Evolutionary conservation across 1,139 yeast species (phyloP).

Genomic region (Hemisphaericaspora subhashii): DNA sequence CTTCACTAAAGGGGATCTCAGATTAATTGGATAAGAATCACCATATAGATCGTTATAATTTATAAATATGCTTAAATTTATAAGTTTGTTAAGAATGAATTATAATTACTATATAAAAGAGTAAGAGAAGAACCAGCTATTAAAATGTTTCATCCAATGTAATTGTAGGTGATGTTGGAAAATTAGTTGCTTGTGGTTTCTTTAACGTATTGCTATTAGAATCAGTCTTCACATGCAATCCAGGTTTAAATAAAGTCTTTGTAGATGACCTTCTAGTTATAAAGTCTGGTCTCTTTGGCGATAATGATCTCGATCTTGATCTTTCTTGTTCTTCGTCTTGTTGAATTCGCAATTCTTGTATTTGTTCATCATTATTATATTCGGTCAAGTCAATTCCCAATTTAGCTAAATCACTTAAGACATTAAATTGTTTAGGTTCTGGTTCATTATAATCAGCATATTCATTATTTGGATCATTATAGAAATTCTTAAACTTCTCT

Average conservation of each 20-base stretch:
- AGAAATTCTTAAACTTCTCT: constrained; percentile 28
- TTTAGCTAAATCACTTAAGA: constrained; percentile 27
- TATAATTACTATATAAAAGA: no score
- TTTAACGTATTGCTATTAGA: constrained; percentile 9
- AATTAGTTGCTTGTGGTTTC: constrained; percentile 9
- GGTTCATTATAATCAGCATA: constrained; percentile 37
- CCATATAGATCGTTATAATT: no score
- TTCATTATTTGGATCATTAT: constrained; percentile 17
- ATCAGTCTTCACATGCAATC: constrained; percentile 23
- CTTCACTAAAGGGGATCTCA: no score
- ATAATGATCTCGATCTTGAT: constrained; percentile 6
- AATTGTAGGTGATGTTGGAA: constrained; percentile 39
- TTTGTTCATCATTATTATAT: constrained; percentile 25
- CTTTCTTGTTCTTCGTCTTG: constrained; percentile 6
- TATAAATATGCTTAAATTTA: no score
- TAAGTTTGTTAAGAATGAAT: no score
- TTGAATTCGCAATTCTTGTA: constrained; percentile 20
- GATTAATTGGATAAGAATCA: no score
- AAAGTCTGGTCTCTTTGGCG: constrained; percentile 7
- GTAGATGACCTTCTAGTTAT: constrained; percentile 29
- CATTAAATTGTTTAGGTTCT: constrained; percentile 35
- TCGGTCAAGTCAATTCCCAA: constrained; percentile 31
- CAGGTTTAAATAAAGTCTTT: constrained; percentile 39
- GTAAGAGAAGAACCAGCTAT: no score
- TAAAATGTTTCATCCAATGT: constrained; percentile 37